These are phyloP conservation scores for Aspergillus pseudotamarii DNA, from an alignment of 2,329 filamentous ascomycete species.

Conservation along the genomic window DNA sequence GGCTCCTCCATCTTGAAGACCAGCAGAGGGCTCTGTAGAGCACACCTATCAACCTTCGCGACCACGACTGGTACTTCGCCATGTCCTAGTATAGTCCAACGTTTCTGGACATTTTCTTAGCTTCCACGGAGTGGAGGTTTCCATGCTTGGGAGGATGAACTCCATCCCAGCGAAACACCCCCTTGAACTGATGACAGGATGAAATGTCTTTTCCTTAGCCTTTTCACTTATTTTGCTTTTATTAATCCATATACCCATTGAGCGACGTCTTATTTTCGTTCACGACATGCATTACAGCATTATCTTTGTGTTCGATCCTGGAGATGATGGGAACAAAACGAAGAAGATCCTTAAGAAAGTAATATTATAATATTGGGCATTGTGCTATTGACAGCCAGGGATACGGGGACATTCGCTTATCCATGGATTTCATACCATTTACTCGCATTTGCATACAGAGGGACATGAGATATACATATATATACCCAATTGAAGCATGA, in stretches of 20 bases:
- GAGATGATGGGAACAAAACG: not conserved
- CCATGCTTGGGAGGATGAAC: not conserved
- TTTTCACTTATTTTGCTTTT: not conserved
- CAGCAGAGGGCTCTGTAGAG: not conserved
- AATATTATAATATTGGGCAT: not conserved
- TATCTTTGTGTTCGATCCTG: not conserved
- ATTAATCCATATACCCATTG: constrained; percentile 2
- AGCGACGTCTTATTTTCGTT: not conserved
- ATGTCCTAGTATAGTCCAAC: not conserved
- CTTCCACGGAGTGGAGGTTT: not conserved
- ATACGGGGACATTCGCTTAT: not conserved
- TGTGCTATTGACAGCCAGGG: not conserved
- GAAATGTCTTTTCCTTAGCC: not conserved
- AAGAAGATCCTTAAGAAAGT: not conserved
- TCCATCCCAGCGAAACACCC: not conserved
- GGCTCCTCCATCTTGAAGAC: not conserved
- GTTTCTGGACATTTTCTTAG: not conserved
- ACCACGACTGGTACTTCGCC: not conserved
- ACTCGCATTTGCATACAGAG: not conserved
- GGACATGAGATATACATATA: not conserved
- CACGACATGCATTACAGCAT: not conserved
- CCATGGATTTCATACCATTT: not conserved
- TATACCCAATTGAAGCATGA: not conserved
- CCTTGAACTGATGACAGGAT: not conserved
- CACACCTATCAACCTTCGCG: not conserved